Evolutionary conservation across 2,329 filamentous ascomycete species (phyloP), one percentile per base, ranked within the genome.

Genomic region (Curvularia lunata): DNA sequence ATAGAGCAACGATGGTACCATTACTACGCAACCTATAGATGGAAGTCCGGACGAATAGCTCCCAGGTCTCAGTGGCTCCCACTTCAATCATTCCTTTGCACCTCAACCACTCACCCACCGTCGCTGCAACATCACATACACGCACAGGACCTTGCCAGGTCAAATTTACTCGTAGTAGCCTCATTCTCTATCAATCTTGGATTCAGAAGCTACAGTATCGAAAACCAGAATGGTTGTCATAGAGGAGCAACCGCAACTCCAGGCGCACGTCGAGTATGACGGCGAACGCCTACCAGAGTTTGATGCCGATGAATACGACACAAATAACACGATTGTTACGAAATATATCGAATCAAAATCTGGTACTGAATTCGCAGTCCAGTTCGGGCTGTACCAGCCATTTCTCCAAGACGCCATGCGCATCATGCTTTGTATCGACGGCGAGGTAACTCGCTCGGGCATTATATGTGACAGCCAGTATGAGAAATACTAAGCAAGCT

Each of bases 281-380:
- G 64, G 62, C 18, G 30, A 32, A 1, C 27, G 59, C 0, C 50
- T 73, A 9, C 34, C 62, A 18, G 73, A 78, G 45, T 72, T 70
- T 42, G 64, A 69, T 21, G 59, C 70, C 4, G 67, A 75, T 1
- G 58, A 65, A 1, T 27, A 52, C 8, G 19, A 21, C 2, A 10
- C 7, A 34, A 43, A 4, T 3, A 8, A 19, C 1, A 30, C 48
- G 0, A 59, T 48, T 1, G 58, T 67, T 2, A 70, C 64, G 0
- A 77, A 71, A 23, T 77, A 76, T 45, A 62, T 78, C 16, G 71
- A 77, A 46, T 68, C 70, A 0, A 38, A 38, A 3, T 69, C 72
- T 1, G 71, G 63, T 6, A 61, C 65, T 1, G 48, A 67, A 2
- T 75, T 78, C 43, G 51, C 38, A 8, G 48, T 48, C 5, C 21